Evolutionary conservation across 257 asterid genomes (phyloP).

Genomic region (Leonotis leonurus): DNA sequence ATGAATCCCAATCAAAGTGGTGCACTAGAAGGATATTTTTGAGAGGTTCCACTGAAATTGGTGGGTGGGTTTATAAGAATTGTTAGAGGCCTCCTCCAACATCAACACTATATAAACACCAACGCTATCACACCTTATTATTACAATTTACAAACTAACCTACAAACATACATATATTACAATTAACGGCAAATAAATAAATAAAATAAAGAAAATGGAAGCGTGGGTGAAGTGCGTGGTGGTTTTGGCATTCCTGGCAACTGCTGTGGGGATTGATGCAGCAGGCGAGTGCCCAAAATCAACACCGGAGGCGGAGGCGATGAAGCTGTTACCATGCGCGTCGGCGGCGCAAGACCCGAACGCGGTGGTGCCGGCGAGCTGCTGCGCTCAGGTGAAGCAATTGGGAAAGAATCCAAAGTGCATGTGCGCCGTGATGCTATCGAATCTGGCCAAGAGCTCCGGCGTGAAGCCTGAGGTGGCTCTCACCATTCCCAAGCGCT

Average conservation of each 20-base stretch:
- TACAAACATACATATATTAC: no score
- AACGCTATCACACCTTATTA: not conserved
- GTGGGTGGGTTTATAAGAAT: no score
- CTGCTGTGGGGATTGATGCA: slow-evolving; percentile 13
- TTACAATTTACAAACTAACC: not conserved
- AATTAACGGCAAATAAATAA: no score
- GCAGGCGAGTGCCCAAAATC: slow-evolving; percentile 58
- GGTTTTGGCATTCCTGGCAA: not conserved
- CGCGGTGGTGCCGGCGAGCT: slow-evolving; percentile 32
- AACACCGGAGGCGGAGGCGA: slow-evolving; percentile 46
- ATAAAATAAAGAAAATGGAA: not conserved
- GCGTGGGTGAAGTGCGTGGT: not conserved
- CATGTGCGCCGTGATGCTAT: slow-evolving; percentile 73
- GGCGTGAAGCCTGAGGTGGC: slow-evolving; percentile 53
- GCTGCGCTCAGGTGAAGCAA: slow-evolving; percentile 46
- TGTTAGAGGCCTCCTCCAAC: not conserved
- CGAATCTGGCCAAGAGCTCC: slow-evolving; percentile 48
- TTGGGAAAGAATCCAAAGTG: slow-evolving; percentile 50
- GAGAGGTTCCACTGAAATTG: slow-evolving; percentile 23
- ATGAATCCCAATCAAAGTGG: slow-evolving; percentile 1
- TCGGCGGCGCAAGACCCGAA: slow-evolving; percentile 38
- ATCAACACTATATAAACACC: not conserved
- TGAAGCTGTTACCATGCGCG: slow-evolving; percentile 63
- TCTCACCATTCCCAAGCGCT: slow-evolving; percentile 58
- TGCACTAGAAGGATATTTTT: slow-evolving; percentile 21